phyloP scores from a whole-genome alignment of 1,284 basidiomycete species.

The Porogramme epimiltina region DNA sequence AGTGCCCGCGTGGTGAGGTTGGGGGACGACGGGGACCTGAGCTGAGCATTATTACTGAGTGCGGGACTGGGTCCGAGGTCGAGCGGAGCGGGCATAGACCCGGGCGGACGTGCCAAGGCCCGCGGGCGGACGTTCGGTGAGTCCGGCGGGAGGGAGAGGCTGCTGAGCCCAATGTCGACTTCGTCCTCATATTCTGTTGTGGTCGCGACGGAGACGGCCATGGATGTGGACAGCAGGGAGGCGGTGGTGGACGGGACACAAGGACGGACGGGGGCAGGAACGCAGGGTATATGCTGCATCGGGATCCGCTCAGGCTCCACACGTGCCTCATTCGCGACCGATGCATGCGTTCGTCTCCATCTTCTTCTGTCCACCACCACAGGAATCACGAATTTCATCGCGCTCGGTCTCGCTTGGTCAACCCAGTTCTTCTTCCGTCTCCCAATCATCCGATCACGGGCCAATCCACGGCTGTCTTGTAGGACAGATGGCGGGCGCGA shows the following conservation, averaged over 20 bases:
- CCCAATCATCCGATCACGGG: too few species aligned
- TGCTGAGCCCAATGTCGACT: constrained; percentile 33
- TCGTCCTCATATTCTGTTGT: constrained; percentile 27
- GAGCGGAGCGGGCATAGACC: not conserved
- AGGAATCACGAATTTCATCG: not conserved
- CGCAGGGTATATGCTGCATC: too few species aligned
- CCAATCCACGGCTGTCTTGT: not conserved
- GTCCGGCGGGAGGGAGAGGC: constrained; percentile 23
- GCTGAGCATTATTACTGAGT: constrained; percentile 14
- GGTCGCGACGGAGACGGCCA: not conserved
- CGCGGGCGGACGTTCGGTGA: constrained; percentile 14
- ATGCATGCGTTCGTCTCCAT: constrained; percentile 4
- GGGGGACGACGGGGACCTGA: constrained; percentile 35
- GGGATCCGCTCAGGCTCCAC: not conserved
- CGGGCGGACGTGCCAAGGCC: constrained; percentile 12
- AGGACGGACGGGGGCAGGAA: too few species aligned
- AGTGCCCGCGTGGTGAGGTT: constrained; percentile 25
- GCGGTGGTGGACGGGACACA: too few species aligned
- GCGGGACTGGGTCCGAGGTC: not conserved
- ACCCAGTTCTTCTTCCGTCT: too few species aligned
- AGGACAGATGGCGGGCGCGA: constrained; percentile 52
- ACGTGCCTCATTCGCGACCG: constrained; percentile 7
- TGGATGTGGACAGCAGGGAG: not conserved
- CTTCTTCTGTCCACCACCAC: constrained; percentile 1
- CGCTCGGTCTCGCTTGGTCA: not conserved